These are phyloP conservation scores for Penicillium fuscoglaucum DNA, from an alignment of 2,329 filamentous ascomycete species.

Conservation along the genomic window DNA sequence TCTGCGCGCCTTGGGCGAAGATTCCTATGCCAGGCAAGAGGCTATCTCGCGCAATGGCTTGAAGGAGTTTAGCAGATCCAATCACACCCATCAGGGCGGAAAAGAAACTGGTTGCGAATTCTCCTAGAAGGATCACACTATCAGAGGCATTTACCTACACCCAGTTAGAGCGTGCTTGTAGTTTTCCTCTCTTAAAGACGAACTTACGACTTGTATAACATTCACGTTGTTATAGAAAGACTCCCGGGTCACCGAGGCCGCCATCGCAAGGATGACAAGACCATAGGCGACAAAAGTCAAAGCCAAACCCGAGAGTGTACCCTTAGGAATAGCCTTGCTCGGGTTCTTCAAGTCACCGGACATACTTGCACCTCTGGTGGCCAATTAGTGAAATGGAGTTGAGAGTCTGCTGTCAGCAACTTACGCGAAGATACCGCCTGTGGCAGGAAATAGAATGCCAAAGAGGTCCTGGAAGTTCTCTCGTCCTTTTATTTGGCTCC, in stretches of 20 bases:
- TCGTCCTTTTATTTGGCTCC: constrained; percentile 61
- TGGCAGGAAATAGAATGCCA: constrained; percentile 78
- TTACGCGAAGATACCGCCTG: constrained; percentile 60
- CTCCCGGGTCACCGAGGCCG: constrained; percentile 69
- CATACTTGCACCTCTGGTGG: constrained; percentile 73
- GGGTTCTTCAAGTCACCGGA: constrained; percentile 81
- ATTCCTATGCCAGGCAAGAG: constrained; percentile 72
- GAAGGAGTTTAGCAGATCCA: constrained; percentile 78
- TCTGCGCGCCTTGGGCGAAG: constrained; percentile 72
- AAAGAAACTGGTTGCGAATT: constrained; percentile 80
- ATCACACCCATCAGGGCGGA: constrained; percentile 86
- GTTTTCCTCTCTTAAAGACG: background rate
- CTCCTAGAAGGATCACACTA: constrained; percentile 72
- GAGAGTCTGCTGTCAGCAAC: constrained; percentile 38
- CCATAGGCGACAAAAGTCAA: constrained; percentile 76
- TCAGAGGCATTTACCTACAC: constrained; percentile 69
- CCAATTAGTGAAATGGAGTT: constrained; percentile 52
- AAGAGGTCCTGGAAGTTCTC: constrained; percentile 80
- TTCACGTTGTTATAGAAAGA: constrained; percentile 76
- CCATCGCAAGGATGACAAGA: constrained; percentile 75
- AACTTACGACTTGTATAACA: constrained; percentile 67
- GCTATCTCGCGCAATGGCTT: constrained; percentile 77
- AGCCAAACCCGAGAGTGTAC: constrained; percentile 75
- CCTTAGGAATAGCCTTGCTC: constrained; percentile 78
- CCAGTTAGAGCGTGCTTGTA: constrained; percentile 9